phyloP scores from a whole-genome alignment of 305 asterid species.

The Fraxinus latifolia region DNA sequence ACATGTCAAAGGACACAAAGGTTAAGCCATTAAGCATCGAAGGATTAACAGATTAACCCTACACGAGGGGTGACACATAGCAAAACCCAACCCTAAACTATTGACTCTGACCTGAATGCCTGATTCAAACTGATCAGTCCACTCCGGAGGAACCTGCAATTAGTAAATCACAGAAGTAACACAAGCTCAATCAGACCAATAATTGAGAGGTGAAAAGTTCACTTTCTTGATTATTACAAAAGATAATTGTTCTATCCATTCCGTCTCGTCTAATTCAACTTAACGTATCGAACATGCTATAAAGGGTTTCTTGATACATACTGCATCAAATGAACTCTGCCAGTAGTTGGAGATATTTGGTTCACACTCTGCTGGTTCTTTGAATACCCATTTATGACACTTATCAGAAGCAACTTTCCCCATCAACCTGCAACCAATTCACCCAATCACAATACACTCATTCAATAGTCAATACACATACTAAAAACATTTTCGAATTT shows the following conservation, averaged over 20 bases:
- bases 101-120: slow-evolving; percentile 82
- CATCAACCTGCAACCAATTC: slow-evolving; percentile 85
- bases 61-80: no score
- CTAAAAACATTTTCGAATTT: background rate
- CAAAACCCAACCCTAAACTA: background rate
- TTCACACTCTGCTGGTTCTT: slow-evolving; percentile 95
- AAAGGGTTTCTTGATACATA: slow-evolving; percentile 35
- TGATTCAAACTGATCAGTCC: slow-evolving; percentile 98
- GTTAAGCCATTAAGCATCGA: background rate
- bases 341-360: slow-evolving; percentile 98
- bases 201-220: slow-evolving; percentile 38
- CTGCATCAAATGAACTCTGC: slow-evolving; percentile 99
- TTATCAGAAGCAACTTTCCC: slow-evolving; percentile 99
- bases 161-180: slow-evolving; percentile 31
- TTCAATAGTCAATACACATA: background rate
- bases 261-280: slow-evolving; percentile 24
- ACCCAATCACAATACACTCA: slow-evolving; percentile 36
- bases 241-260: slow-evolving; percentile 12
- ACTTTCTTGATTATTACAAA: background rate
- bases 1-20: slow-evolving; percentile 10
- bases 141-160: slow-evolving; percentile 90
- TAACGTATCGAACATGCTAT: background rate
- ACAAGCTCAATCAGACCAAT: slow-evolving; percentile 34
- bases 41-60: background rate
- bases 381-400: slow-evolving; percentile 99